Evolutionary conservation across 805 yeast genomes (phyloP), one percentile per base, ranked within the genome.

Genomic region (Metschnikowia orientalis): DNA sequence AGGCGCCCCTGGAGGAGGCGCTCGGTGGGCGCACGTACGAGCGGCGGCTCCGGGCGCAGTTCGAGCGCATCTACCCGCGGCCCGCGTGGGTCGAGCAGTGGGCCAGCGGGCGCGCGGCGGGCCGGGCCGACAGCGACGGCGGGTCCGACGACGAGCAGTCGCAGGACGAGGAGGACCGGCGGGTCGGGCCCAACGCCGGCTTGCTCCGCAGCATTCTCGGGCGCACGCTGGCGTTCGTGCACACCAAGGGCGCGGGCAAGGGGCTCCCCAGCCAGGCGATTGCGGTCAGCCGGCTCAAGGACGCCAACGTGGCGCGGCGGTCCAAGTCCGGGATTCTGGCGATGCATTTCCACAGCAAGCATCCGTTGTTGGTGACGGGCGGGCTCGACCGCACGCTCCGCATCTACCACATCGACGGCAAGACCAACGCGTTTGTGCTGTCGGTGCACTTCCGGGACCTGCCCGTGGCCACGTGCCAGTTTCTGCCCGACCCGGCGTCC

Each of bases 321-420:
- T 76, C 96, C 3, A 75, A 70, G 42, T 73, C 95, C 0, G 95
- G 88, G 0, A 75, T 92, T n/a, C 97, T 87, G 59, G 65, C 90
- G 0, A 51, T 92, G 23, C 70, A 83, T 4, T 92, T 92, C 73
- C 98, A 92, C 57, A 85, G 84, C 7, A 63, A 71, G 6, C 86
- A 80, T 47, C 95, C 98, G 24, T 64, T 92, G 18, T 63, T 90
- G 28, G 61, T 92, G 33, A 84, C 96, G 0, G 95, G 92, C 36
- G 99, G 99, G 14, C 89, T 81, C 54, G 99, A 92, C 57, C 72
- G 85, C 45, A 82, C 96, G 0, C 56, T 92, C 34, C 71, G 98
- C 46, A 68, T 92, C 9, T 92, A 80, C 56, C 95, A 90, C 52
- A 76, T 89, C 31, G 97, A 92, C 56, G 97, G 97, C 10, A 84